Base-by-base conservation (phyloP, 805 yeast species). In the Starmerella vaccinii region DNA sequence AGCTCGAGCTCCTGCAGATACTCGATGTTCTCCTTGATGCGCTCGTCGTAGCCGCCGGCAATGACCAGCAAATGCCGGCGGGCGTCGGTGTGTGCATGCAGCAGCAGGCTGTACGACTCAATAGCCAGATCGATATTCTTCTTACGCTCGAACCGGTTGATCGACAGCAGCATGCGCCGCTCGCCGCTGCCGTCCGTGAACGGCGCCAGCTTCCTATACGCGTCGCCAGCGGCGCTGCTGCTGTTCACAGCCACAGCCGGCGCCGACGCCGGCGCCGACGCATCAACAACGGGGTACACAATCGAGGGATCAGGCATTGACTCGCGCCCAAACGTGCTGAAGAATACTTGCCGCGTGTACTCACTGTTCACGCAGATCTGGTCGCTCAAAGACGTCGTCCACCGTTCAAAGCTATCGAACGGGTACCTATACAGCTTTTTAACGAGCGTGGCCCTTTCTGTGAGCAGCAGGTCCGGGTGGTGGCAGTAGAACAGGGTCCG, bases 1-100 rank as follows among this genome's bases (percentile, higher is more conserved):
- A 59, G 46, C 55, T 76, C 71, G 34, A 92, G 71, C 55, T 84
- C 84, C 21, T 69, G 61, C 45, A 88, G 70, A 59, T 85, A 85
- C 46, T 75, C 76, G 26, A 78, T 83, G 65, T 92, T 92, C 63
- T 89, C 97, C 0, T 60, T 49, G 0, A 86, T 83, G 41, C 87
- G 68, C 9, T 74, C 59, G 64, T 92, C 98, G 65, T 81, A 92
- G 0, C 99, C 99, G 12, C 99, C 98, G 8, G 95, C 84, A 34
- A 92, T 68, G 1, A 88, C 74, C 47, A 92, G 71, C n/a, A 58
- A 49, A 3, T 63, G 54, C 18, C 65, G 61, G 4, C 44, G 59
- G n/a, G 63, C 57, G 21, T 64, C 67, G 2, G 74, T 65, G 34
- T 49, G 53, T 16, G 69, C 52, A 21, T 59, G 62, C 42, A 49